Base-by-base conservation (phyloP, 1,139 yeast genomes). In the Suhomyces bolitotheri region DNA sequence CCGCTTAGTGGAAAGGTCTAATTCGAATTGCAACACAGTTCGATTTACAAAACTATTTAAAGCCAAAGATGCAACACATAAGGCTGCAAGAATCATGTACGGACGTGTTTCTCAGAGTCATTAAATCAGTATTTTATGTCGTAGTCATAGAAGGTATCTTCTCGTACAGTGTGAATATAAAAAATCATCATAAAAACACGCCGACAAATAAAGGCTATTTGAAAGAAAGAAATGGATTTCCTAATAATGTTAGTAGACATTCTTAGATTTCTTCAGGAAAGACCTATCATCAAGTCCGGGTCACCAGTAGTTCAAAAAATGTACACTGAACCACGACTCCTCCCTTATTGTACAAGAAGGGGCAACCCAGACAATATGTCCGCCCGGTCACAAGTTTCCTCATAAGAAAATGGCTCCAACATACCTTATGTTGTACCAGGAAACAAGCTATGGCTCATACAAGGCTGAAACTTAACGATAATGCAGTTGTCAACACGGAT, bases 391-490 rank as follows among this genome's bases (percentile, higher is more conserved):
- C 64, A 61, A 53, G 60, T 72, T 60, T 78, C 82, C 71, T 78
- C 82, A 76, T 67, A 22, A 24, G 32, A 33, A 33, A 23, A n/a
- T 11, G 25, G 16, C 9, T 20, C 9, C n/a, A 22, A 33, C 31
- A 15, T 33, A 28, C 31, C 32, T 22, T 17, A n/a, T n/a, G n/a
- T n/a, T 17, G 14, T 21, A 27, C 31, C 33, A 33, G 23, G 27
- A 30, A 27, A 30, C 28, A 30, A 30, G 21, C 21, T 15, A 30
- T 38, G 59, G 82, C 86, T 80, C 87, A 80, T 80, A 80, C 86
- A 80, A 80, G 86, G 86, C 86, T 80, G 86, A 80, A 80, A 80
- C 87, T 80, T 80, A 80, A 80, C 85, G 85, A 80, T 60, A 28
- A 65, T 75, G 82, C 82, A 58, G 64, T 77, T 80, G 86, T 80